Percentiles rank a stretch among this genome's conserved stretches.
These are phyloP conservation scores for Pulveroboletus frians DNA, from an alignment of 768 basidiomycete species.

Conservation along the genomic window DNA sequence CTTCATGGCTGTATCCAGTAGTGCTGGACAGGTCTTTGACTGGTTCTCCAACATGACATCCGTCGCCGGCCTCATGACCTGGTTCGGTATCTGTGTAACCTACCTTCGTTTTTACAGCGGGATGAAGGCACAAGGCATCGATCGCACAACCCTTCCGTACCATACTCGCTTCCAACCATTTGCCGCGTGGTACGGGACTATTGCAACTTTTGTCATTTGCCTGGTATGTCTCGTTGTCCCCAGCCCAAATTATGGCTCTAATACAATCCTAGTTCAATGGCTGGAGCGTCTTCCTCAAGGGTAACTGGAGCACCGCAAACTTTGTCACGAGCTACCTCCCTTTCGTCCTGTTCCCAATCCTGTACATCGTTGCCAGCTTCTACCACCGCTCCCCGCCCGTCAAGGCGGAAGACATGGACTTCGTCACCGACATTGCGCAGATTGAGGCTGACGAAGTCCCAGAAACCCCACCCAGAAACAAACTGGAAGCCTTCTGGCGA, in stretches of 20 bases:
- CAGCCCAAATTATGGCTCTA: slow-evolving; percentile 6
- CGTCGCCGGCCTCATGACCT: slow-evolving; percentile 66
- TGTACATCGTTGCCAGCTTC: slow-evolving; percentile 60
- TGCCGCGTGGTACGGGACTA: slow-evolving; percentile 53
- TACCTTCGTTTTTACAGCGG: slow-evolving; percentile 86
- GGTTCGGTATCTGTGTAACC: slow-evolving; percentile 73
- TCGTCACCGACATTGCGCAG: slow-evolving; percentile 61
- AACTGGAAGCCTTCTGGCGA: slow-evolving; percentile 64
- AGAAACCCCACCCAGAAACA: slow-evolving; percentile 67
- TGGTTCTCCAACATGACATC: slow-evolving; percentile 82
- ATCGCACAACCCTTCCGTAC: slow-evolving; percentile 69
- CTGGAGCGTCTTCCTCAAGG: slow-evolving; percentile 48
- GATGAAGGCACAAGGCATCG: slow-evolving; percentile 71
- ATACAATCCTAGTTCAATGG: slow-evolving; percentile 44
- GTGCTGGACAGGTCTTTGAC: slow-evolving; percentile 68
- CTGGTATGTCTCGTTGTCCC: slow-evolving; percentile 44
- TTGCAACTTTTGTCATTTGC: slow-evolving; percentile 44
- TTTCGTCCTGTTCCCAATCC: slow-evolving; percentile 62
- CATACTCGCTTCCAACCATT: slow-evolving; percentile 62
- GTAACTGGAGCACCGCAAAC: slow-evolving; percentile 49
- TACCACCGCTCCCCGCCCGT: slow-evolving; percentile 28
- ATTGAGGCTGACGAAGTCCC: slow-evolving; percentile 69
- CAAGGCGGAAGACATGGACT: slow-evolving; percentile 73
- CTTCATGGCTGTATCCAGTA: slow-evolving; percentile 69
- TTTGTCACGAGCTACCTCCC: slow-evolving; percentile 87